Evolutionary conservation across 768 basidiomycete species (phyloP), one percentile per base, ranked within the genome.

Genomic region (Porphyrellus cyaneotinctus): DNA sequence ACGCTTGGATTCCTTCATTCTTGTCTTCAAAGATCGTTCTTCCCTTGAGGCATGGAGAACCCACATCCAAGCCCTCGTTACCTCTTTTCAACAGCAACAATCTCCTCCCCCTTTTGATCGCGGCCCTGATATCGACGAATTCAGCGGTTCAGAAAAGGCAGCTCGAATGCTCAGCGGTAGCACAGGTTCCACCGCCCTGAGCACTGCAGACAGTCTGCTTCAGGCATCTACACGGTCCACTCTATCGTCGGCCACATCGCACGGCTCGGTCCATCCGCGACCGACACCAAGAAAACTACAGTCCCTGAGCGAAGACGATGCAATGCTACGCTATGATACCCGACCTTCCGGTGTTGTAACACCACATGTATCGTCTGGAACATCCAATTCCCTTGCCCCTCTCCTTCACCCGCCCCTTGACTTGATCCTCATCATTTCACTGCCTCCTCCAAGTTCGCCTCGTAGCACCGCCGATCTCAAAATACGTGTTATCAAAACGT

Each of bases 11-110:
- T 90, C 88, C 46, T 98, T 99, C 73, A 95, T 97, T 70, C 80
- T 99, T 43, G 87, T 93, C 62, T 99, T 97, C 80, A 88, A 87
- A 64, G 91, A 98, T 49, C 83, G 89, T 28, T 75, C 84, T n/a
- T 87, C 87, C 2, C 78, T 97, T 52, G 92, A 97, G 64, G 78
- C 87, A 1, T 98, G 97, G 97, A 85, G 79, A 66, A 79, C 76
- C 47, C 88, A 87, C 52, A 88, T 99, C 57, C 85, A 89, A 64
- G 73, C 77, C 1, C 82, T 97, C 6, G 85, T 98, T 37, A 76
- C 77, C 49, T 72, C 79, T 63, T 87, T 86, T 70, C 88, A 89
- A 60, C 70, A 76, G 8, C 82, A 80, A 53, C 75, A 76, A 51
- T 69, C 65, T 15, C 55, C 60, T 39, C 59, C 64, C 41, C 52